Evolutionary conservation across 768 basidiomycete genomes (phyloP).

Genomic region (Suillus variegatus): DNA sequence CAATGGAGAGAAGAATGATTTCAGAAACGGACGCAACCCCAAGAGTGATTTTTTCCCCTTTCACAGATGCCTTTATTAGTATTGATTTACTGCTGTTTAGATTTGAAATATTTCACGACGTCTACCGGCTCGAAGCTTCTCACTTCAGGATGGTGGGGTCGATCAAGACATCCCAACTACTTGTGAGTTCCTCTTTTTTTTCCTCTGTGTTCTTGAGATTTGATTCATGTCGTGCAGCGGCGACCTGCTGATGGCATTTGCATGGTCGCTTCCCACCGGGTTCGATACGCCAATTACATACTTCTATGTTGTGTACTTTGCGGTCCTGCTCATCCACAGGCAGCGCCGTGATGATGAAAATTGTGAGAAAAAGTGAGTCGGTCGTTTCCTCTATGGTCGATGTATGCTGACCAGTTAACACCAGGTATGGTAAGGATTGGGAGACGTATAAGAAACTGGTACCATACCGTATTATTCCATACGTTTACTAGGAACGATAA

Average conservation of each 20-base stretch:
- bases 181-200: constrained; percentile 44
- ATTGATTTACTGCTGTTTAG: constrained; percentile 37
- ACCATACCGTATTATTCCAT: constrained; percentile 83
- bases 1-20: constrained; percentile 95
- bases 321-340: constrained; percentile 85
- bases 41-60: constrained; percentile 58
- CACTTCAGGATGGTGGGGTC: constrained; percentile 97
- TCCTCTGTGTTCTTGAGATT: background rate
- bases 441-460: constrained; percentile 85
- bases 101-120: constrained; percentile 77
- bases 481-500: constrained; percentile 55
- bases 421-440: constrained; percentile 94
- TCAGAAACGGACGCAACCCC: constrained; percentile 90
- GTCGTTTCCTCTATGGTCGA: constrained; percentile 6
- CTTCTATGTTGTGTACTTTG: constrained; percentile 91
- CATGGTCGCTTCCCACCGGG: constrained; percentile 93
- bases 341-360: constrained; percentile 90
- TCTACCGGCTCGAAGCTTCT: constrained; percentile 87
- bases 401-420: background rate
- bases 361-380: constrained; percentile 82
- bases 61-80: background rate
- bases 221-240: constrained; percentile 45
- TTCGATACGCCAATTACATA: constrained; percentile 93
- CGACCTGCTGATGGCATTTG: constrained; percentile 85
- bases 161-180: constrained; percentile 92